These are phyloP conservation scores for Neoscytalidium dimidiatum DNA, from an alignment of 2,329 filamentous ascomycete species.

Conservation along the genomic window DNA sequence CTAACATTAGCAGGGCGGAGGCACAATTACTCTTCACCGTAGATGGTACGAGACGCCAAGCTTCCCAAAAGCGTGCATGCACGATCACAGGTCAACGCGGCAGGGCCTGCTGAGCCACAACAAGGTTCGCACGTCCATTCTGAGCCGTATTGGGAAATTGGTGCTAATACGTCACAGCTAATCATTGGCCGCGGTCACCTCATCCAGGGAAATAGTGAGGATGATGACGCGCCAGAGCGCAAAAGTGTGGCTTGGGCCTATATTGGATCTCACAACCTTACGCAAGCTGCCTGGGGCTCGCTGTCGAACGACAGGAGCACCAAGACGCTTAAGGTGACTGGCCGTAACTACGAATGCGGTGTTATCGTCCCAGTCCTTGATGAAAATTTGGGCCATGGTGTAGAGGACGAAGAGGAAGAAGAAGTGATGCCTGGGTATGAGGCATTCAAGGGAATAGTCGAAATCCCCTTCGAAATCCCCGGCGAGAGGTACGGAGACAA, in stretches of 20 bases:
- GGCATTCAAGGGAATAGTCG: conserved; percentile 58
- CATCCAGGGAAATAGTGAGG: conserved; percentile 17
- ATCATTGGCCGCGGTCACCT: conserved; percentile 48
- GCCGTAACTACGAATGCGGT: conserved; percentile 95
- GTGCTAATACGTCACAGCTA: conserved; percentile 24
- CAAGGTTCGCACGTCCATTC: conserved; percentile 58
- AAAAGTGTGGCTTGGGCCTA: conserved; percentile 70
- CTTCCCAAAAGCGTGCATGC: conserved; percentile 73
- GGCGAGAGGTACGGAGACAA: conserved; percentile 51
- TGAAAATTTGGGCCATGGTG: conserved; percentile 23
- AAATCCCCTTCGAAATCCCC: conserved; percentile 66
- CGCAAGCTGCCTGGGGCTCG: conserved; percentile 90
- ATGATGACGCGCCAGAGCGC: conserved; percentile 27
- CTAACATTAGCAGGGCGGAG: conserved; percentile 49
- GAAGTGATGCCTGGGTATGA: conserved; percentile 38
- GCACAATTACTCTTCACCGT: conserved; percentile 78
- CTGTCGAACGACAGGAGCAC: conserved; percentile 69
- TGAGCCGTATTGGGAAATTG: not conserved
- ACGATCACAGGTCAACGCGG: conserved; percentile 73
- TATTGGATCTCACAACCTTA: conserved; percentile 87
- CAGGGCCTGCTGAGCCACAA: conserved; percentile 80
- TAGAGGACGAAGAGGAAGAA: conserved; percentile 22
- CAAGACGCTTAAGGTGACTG: conserved; percentile 73
- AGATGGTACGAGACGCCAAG: conserved; percentile 69
- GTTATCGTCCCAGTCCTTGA: conserved; percentile 67